Evolutionary conservation across 2,329 filamentous ascomycete genomes (phyloP), one percentile per base, ranked within the genome.

Genomic region (Colletotrichum cuscutae): DNA sequence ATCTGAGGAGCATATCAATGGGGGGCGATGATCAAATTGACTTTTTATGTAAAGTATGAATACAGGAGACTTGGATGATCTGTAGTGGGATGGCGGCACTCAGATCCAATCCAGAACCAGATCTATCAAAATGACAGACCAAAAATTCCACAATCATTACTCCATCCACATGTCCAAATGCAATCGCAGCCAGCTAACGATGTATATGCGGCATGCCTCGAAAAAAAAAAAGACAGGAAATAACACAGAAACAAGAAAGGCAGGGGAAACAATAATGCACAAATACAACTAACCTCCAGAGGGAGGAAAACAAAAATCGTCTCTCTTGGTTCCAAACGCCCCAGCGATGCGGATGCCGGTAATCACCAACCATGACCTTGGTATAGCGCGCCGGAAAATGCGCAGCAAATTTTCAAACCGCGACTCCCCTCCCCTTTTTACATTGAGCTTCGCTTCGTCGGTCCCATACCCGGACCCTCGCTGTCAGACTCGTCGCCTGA

Each of bases 371-470:
- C 62, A 57, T 73, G 61, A 71, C 68, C 37, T 68, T 67, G 68
- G 68, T 73, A 72, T 72, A 73, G 71, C 67, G 71, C 71, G 71
- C 71, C 68, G 62, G 68, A 68, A 60, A 69, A 74, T 74, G 64
- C 69, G 56, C 53, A 58, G 65, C 69, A 69, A 65, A 66, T 42
- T 37, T 42, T 63, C 68, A 65, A 65, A 70, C 61, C 60, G 62
- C 65, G 49, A 69, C 59, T 65, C 59, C 63, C 32, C 32, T 32
- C 32, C 52, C 64, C 60, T 67, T 49, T 66, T 68, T 74, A 88
- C 69, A 86, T 78, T 24, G 87, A 88, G 75, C 84, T 86, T 54
- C 84, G 84, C 72, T 79, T 83, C 71, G 77, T 79, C 26, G 78
- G 70, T 19, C 46, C 67, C 46, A 65, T 75, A 24, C 46, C 19